These are phyloP conservation scores for Groenewaldozyma tartarivorans DNA, from an alignment of 805 yeast species.

Conservation along the genomic window DNA sequence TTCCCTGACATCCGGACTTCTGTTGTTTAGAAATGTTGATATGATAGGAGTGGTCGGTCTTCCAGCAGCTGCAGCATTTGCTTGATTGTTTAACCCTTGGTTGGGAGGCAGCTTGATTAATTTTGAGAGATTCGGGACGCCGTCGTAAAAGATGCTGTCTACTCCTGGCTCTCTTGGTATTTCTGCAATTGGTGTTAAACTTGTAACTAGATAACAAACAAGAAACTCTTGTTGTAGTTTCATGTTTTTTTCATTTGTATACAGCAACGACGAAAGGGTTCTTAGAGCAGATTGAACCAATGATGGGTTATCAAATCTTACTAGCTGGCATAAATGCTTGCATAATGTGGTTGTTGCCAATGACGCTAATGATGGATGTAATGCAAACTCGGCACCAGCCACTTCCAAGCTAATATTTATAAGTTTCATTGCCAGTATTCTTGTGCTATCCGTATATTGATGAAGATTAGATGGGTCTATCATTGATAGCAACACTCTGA, in stretches of 20 bases:
- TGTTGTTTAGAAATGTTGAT: conserved; percentile 9
- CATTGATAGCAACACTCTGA: conserved; percentile 67
- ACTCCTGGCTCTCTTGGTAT: conserved; percentile 30
- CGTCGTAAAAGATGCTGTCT: conserved; percentile 31
- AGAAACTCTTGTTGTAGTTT: conserved; percentile 69
- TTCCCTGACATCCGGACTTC: conserved; percentile 46
- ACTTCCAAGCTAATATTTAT: conserved; percentile 75
- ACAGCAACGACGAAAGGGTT: conserved; percentile 60
- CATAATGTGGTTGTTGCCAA: conserved; percentile 74
- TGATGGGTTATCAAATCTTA: conserved; percentile 64
- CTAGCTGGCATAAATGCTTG: conserved; percentile 71
- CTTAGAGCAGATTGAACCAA: conserved; percentile 69
- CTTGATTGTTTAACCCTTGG: conserved; percentile 13
- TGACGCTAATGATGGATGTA: conserved; percentile 56
- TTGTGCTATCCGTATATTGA: conserved; percentile 79
- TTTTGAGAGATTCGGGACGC: conserved; percentile 30
- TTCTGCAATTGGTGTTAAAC: conserved; percentile 28
- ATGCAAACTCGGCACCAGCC: conserved; percentile 52
- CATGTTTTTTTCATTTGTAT: conserved; percentile 54
- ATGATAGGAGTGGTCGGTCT: conserved; percentile 10
- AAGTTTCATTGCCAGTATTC: conserved; percentile 71
- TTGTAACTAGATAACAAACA: conserved; percentile 29
- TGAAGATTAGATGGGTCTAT: conserved; percentile 73
- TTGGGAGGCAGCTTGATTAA: conserved; percentile 54
- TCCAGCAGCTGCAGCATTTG: conserved; percentile 4